phyloP scores from a whole-genome alignment of 371 early-diverging fungal genomes.

The Apophysomyces variabilis region DNA sequence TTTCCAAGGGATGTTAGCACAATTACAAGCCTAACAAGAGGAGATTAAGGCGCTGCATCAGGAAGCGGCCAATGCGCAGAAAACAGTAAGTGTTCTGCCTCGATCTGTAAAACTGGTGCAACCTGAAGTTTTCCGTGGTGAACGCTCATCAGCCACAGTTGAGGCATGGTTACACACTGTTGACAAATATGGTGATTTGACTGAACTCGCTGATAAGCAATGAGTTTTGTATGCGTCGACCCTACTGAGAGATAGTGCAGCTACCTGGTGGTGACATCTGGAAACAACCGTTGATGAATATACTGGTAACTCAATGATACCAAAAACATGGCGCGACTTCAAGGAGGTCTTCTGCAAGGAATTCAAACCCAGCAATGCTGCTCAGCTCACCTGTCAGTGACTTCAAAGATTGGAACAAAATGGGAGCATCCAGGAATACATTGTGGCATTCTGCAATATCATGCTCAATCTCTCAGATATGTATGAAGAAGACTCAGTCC shows the following conservation, averaged over 20 bases:
- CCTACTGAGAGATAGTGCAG: slow-evolving; percentile 3
- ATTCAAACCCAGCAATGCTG: slow-evolving; percentile 14
- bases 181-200: slow-evolving; percentile 13
- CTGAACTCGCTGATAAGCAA: slow-evolving; percentile 9
- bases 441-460: slow-evolving; percentile 13
- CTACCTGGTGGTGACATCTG: slow-evolving; percentile 16
- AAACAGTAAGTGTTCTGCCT: not conserved
- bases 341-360: slow-evolving; percentile 7
- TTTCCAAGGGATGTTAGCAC: slow-evolving; percentile 3
- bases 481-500: slow-evolving; percentile 16
- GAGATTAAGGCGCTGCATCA: not conserved
- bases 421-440: slow-evolving; percentile 2
- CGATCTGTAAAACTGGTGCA: not conserved
- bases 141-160: slow-evolving; percentile 13
- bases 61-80: not conserved
- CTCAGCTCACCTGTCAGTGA: not conserved
- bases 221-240: slow-evolving; percentile 8
- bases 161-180: slow-evolving; percentile 16
- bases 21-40: slow-evolving; percentile 6
- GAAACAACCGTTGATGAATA: not conserved
- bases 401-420: not conserved
- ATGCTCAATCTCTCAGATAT: slow-evolving; percentile 22
- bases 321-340: slow-evolving; percentile 1
- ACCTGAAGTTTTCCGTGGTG: slow-evolving; percentile 11
- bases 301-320: not conserved